phyloP scores from a whole-genome alignment of 495 filamentous ascomycete genomes.

The Cenococcum geophilum region DNA sequence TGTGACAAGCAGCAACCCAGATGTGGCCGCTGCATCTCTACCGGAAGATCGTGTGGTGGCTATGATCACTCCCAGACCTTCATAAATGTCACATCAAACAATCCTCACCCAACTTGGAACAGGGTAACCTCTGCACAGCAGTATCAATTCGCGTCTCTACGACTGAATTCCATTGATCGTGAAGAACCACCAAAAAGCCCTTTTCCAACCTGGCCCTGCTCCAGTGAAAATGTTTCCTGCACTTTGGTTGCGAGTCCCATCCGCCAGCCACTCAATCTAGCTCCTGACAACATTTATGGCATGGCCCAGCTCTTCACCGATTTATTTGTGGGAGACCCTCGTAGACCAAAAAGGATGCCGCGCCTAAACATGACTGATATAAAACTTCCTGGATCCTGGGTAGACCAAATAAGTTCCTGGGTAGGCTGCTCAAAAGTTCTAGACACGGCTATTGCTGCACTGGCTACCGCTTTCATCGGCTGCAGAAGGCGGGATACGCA shows the following conservation, averaged over 20 bases:
- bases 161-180: too few species aligned
- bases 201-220: not conserved
- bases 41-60: conserved; percentile 19
- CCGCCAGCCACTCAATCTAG: conserved; percentile 1
- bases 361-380: too few species aligned
- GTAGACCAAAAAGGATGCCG: too few species aligned
- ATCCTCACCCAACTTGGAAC: conserved; percentile 19
- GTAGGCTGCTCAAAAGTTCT: conserved; percentile 14
- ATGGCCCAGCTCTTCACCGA: conserved; percentile 19
- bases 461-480: conserved; percentile 17
- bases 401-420: conserved; percentile 14
- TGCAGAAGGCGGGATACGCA: conserved; percentile 13
- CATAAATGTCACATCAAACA: conserved; percentile 21
- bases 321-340: conserved; percentile 2
- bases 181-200: not conserved
- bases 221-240: too few species aligned
- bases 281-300: conserved; percentile 9
- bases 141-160: conserved; percentile 5
- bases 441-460: conserved; percentile 20
- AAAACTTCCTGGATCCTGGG: conserved; percentile 12
- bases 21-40: conserved; percentile 17
- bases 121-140: conserved; percentile 20
- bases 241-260: not conserved
- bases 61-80: conserved; percentile 23
- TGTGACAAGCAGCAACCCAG: conserved; percentile 27